These are phyloP conservation scores for Monilinia fructicola DNA, from an alignment of 2,329 filamentous ascomycete species.

Conservation along the genomic window DNA sequence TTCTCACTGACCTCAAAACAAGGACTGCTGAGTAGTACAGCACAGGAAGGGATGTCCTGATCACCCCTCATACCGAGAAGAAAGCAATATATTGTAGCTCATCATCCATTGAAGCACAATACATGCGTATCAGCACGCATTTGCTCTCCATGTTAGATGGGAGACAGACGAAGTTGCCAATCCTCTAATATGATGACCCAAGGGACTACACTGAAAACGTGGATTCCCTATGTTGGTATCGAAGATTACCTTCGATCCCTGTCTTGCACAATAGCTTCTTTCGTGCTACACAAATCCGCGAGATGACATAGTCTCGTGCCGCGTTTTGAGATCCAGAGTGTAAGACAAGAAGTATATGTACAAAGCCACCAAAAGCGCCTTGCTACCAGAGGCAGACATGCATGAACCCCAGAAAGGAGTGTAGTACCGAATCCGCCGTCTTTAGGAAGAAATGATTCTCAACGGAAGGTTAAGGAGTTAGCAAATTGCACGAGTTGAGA, in stretches of 20 bases:
- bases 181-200: neutral
- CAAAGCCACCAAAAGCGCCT: neutral
- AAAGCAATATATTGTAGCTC: neutral
- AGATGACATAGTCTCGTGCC: neutral
- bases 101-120: neutral
- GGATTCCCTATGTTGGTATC: neutral
- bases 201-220: neutral
- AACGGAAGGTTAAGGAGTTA: neutral
- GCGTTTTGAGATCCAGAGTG: neutral
- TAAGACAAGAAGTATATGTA: neutral
- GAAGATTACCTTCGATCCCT: neutral
- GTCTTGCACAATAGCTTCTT: neutral
- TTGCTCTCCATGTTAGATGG: neutral
- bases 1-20: neutral
- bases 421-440: neutral
- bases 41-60: neutral
- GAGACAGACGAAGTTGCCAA: neutral
- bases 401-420: neutral
- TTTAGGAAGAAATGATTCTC: neutral
- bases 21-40: neutral
- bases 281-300: neutral
- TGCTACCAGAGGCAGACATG: neutral
- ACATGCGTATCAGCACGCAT: neutral
- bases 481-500: neutral
- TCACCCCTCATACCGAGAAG: neutral